Base-by-base conservation (phyloP, 192 early-diverging fungal genomes). In the Spinellus fusiger region DNA sequence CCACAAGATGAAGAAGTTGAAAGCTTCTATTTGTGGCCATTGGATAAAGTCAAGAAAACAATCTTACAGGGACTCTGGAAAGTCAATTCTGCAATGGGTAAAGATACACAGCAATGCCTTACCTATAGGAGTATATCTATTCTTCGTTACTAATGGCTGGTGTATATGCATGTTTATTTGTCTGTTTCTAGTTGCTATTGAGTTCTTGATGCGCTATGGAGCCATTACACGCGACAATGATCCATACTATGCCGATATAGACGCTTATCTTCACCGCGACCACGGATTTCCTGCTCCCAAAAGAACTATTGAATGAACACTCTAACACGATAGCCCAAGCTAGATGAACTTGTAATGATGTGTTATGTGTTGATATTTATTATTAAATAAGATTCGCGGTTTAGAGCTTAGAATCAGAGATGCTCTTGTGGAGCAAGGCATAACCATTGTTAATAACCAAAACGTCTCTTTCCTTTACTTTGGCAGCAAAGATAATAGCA, bases 1-100 rank as follows among this genome's bases (percentile, higher is more conserved):
- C 88, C 92, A 0, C 76, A 77, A 2, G 96, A 98, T 59, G 91
- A 86, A 8, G 96, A 98, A 69, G 96, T 95, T 1, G 79, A 91
- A 44, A 73, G 69, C 32, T 92, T 95, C 56, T 77, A 86, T 37
- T 68, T 93, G 49, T 80, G 85, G 88, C 57, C 70, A 10, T 67
- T 94, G 38, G 78, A 84, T 18, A 71, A 91, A 64, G 79, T 92
- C 51, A 61, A 77, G 69, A 46, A 73, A 25, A 40, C 64, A 6
- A 49, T 88, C 35, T 64, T 78, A 5, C 54, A 32, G 15, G 78
- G 71, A 46, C 77, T 76, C 64, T 96, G 95, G 75, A 94, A 90
- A 71, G 90, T 90, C 1, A 93, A 95, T 71, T 88, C 91, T 50
- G 92, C 84, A 0, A 57, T 93, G 32, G 63, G 64, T 62, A 62